Percentiles rank a stretch among this genome's conserved stretches.
Evolutionary conservation across 2,329 filamentous ascomycete species (phyloP).

Genomic region (Metarhizium sp.): DNA sequence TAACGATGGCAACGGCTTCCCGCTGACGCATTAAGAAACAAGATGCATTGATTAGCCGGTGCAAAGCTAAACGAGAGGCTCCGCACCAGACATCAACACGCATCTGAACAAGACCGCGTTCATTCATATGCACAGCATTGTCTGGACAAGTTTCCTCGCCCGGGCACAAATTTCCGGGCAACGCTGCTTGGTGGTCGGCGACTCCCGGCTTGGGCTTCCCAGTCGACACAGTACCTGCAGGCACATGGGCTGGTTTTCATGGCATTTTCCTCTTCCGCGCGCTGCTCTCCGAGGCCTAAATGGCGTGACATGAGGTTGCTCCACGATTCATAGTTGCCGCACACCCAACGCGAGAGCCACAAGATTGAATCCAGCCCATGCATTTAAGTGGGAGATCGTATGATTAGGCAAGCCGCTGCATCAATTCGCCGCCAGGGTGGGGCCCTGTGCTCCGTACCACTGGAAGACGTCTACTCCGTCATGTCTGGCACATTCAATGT

Average conservation of each 20-base stretch:
- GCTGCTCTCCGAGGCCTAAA: conserved; percentile 2
- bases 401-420: conserved; percentile 5
- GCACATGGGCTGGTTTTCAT: background rate
- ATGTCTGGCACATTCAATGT: too few relatives aligned
- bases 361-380: conserved; percentile 9
- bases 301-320: conserved; percentile 10
- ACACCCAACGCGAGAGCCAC: background rate
- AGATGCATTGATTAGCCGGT: too few relatives aligned
- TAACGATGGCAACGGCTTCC: too few relatives aligned
- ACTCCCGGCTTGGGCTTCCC: conserved; percentile 4
- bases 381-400: conserved; percentile 7
- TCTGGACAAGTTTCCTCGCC: too few relatives aligned
- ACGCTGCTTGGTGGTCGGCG: conserved; percentile 1
- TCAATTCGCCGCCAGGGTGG: conserved; percentile 1
- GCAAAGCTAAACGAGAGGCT: too few relatives aligned
- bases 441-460: background rate
- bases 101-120: too few relatives aligned
- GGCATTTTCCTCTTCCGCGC: background rate
- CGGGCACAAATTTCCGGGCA: background rate
- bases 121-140: too few relatives aligned
- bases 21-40: too few relatives aligned
- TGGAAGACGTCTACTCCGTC: too few relatives aligned
- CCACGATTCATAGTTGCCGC: conserved; percentile 3
- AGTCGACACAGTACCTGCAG: background rate
- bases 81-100: too few relatives aligned